Conservation (phyloP, 306 rosid species). For the Cicer cuneatum region DNA sequence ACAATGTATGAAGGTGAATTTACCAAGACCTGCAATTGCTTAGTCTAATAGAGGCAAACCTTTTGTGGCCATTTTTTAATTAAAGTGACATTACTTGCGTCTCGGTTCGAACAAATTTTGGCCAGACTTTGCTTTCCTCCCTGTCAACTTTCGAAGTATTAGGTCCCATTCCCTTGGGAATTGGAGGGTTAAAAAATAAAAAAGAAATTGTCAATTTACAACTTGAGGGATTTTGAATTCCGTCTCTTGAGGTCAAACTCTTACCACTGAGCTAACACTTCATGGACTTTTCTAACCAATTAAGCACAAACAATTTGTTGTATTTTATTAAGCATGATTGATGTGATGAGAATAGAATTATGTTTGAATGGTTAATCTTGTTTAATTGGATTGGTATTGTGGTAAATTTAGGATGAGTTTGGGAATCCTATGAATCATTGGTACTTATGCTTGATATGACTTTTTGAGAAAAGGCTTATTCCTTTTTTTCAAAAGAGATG, state of each 20-base stretch:
- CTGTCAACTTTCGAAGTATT: no score
- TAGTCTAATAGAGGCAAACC: background rate
- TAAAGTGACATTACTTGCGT: no score
- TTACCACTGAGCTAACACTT: no score
- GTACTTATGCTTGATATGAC: constrained; percentile 18
- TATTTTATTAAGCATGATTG: constrained; percentile 10
- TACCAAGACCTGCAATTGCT: background rate
- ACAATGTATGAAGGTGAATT: no score
- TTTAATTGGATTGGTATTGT: constrained; percentile 13
- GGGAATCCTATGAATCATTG: constrained; percentile 29
- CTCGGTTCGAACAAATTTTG: no score
- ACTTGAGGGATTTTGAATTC: no score
- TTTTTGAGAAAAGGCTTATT: constrained; percentile 36
- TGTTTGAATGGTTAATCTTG: constrained; percentile 9
- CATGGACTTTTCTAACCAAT: background rate
- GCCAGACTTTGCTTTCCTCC: no score
- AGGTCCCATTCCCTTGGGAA: no score
- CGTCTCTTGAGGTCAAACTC: no score
- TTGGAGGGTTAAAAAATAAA: no score
- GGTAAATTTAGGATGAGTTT: constrained; percentile 39
- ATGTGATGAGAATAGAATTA: constrained; percentile 18
- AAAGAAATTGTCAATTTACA: no score
- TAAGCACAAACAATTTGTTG: background rate
- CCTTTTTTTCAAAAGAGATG: constrained; percentile 36
- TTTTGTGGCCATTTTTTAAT: background rate